Evolutionary conservation across 768 basidiomycete species (phyloP), one percentile per base, ranked within the genome.

Genomic region (Lactifluus hygrophoroides): DNA sequence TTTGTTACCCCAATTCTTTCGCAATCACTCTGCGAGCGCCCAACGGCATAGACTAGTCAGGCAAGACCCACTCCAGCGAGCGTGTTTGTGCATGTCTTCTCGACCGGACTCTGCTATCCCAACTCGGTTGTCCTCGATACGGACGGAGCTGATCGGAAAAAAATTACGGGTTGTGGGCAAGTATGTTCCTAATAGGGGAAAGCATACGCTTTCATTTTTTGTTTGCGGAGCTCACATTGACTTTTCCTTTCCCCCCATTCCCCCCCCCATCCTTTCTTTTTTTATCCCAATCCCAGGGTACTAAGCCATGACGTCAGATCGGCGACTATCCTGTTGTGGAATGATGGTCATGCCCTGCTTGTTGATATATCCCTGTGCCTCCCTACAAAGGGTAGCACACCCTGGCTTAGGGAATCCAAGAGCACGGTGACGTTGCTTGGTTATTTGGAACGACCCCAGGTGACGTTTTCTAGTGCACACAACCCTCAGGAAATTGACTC

Each of bases 91-190:
- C n/a, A 60, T 60, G 59, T 56, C 59, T n/a, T 50, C 59, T 3
- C 42, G 54, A 50, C 54, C 44, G 21, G 59, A 60, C 54, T 40
- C 59, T 60, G 59, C 59, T 40, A 51, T 60, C 43, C 59, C 59
- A 45, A 60, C 54, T 40, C 59, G 59, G 54, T 37, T 60, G 10
- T 56, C 54, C 14, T 60, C 59, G 10, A 56, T 60, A 45, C 45
- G 57, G n/a, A 44, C 58, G 6, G 61, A 52, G 27, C 54, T 63
- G 42, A 56, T 64, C 46, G 57, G 57, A 28, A 63, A 60, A 44
- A 64, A 64, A 37, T n/a, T 64, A 17, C 64, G 64, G 35, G 56
- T 64, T 23, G 56, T 56, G 38, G 64, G 64, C 44, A 63, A 56
- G 64, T 64, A 55, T 40, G 61, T 57, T 45, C 46, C 38, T 13